phyloP scores from a whole-genome alignment of 345 rosid genomes.

The Ceriops decandra region DNA sequence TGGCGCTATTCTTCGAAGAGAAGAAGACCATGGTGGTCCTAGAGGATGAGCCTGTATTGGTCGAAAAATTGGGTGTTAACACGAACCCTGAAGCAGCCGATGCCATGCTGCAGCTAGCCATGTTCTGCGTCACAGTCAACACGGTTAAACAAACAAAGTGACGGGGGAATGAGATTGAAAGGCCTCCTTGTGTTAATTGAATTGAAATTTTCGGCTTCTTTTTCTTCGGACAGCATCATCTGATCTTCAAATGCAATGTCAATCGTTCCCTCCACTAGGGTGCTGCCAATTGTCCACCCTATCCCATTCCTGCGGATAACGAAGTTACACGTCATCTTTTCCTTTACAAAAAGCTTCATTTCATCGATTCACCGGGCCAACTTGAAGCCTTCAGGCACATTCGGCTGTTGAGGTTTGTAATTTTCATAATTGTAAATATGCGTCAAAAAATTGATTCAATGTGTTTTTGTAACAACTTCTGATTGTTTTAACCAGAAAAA shows the following conservation, averaged over 20 bases:
- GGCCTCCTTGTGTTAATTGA: slow-evolving; percentile 31
- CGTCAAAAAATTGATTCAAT: too few relatives aligned
- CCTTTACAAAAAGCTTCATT: not conserved
- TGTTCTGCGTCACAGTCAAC: slow-evolving; percentile 11
- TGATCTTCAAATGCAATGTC: slow-evolving; percentile 22
- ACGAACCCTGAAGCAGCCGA: slow-evolving; percentile 70
- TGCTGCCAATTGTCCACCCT: slow-evolving; percentile 55
- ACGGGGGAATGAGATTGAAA: slow-evolving; percentile 17
- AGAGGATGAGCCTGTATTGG: slow-evolving; percentile 31
- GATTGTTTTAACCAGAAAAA: too few relatives aligned
- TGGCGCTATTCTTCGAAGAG: slow-evolving; percentile 34
- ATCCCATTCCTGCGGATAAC: slow-evolving; percentile 49
- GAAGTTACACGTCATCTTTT: slow-evolving; percentile 16
- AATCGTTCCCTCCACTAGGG: slow-evolving; percentile 52
- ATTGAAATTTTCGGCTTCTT: slow-evolving; percentile 13
- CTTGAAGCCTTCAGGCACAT: too few relatives aligned
- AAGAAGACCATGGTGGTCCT: slow-evolving; percentile 42
- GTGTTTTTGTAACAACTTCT: too few relatives aligned
- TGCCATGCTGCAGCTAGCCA: slow-evolving; percentile 65
- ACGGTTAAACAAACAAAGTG: not conserved
- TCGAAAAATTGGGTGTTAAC: slow-evolving; percentile 37
- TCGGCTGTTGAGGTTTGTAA: too few relatives aligned
- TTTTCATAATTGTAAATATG: too few relatives aligned
- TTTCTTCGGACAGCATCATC: slow-evolving; percentile 26
- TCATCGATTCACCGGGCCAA: not conserved